Percentiles rank a stretch among this genome's conserved stretches.
phyloP scores from a whole-genome alignment of 108 stramenopile species.

The Aureococcus anophagefferens region DNA sequence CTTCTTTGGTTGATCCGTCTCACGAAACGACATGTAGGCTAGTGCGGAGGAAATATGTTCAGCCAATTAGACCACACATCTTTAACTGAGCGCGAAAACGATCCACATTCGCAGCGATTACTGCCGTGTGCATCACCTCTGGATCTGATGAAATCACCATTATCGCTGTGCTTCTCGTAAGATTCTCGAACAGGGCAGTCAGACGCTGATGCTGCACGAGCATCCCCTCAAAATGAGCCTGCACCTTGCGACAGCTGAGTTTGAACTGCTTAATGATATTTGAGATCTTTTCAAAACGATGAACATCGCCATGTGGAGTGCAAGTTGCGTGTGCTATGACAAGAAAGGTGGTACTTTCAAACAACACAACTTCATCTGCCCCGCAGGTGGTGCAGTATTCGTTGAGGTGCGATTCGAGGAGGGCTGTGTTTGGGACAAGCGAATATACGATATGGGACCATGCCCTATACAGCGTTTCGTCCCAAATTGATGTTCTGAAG shows the following conservation, averaged over 20 bases:
- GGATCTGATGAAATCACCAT: slow-evolving; percentile 90
- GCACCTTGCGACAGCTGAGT: slow-evolving; percentile 83
- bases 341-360: slow-evolving; percentile 93
- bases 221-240: slow-evolving; percentile 92
- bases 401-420: slow-evolving; percentile 78
- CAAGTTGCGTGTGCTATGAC: slow-evolving; percentile 79
- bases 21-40: too few relatives aligned
- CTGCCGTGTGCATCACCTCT: slow-evolving; percentile 21
- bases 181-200: slow-evolving; percentile 81
- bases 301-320: slow-evolving; percentile 81
- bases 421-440: slow-evolving; percentile 88
- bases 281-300: slow-evolving; percentile 97
- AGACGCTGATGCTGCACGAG: slow-evolving; percentile 81
- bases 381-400: slow-evolving; percentile 85
- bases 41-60: too few relatives aligned
- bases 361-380: slow-evolving; percentile 96
- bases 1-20: too few relatives aligned
- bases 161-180: slow-evolving; percentile 93
- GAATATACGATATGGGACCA: slow-evolving; percentile 93
- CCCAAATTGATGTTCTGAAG: slow-evolving; percentile 96
- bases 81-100: too few relatives aligned
- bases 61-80: too few relatives aligned
- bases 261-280: slow-evolving; percentile 99
- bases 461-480: slow-evolving; percentile 96
- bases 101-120: too few relatives aligned